phyloP scores from a whole-genome alignment of 2,329 filamentous ascomycete genomes.

The Penicillium digitatum region DNA sequence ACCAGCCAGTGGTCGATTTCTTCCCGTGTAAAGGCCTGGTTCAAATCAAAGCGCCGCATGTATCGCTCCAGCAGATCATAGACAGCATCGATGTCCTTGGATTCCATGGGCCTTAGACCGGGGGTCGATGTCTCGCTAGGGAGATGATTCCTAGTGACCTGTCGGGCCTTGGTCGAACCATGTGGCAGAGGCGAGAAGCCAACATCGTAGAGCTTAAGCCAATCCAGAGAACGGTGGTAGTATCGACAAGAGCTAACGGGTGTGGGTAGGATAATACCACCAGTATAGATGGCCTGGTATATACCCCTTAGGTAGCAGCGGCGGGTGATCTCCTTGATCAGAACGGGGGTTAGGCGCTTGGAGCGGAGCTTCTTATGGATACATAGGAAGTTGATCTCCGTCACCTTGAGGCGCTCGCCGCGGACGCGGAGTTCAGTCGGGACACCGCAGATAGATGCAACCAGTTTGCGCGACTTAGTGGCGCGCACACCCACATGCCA shows the following conservation, averaged over 20 bases:
- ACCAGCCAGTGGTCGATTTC: slow-evolving; percentile 88
- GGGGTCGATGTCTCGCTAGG: slow-evolving; percentile 68
- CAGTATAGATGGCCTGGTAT: slow-evolving; percentile 96
- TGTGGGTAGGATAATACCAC: slow-evolving; percentile 82
- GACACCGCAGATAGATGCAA: slow-evolving; percentile 93
- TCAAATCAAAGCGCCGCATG: slow-evolving; percentile 74
- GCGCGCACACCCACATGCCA: slow-evolving; percentile 96
- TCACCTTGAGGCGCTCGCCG: slow-evolving; percentile 67
- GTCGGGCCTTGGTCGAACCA: slow-evolving; percentile 77
- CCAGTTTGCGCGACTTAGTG: slow-evolving; percentile 75
- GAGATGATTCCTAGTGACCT: slow-evolving; percentile 80
- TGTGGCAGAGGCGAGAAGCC: slow-evolving; percentile 86
- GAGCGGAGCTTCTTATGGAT: slow-evolving; percentile 96
- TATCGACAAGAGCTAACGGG: slow-evolving; percentile 92
- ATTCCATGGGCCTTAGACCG: slow-evolving; percentile 75
- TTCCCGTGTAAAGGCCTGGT: slow-evolving; percentile 71
- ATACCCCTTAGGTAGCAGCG: slow-evolving; percentile 81
- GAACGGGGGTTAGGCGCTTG: slow-evolving; percentile 84
- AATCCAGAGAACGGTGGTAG: slow-evolving; percentile 89
- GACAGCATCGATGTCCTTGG: slow-evolving; percentile 72
- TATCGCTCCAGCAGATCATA: slow-evolving; percentile 72
- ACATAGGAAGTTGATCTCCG: slow-evolving; percentile 97
- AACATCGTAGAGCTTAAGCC: slow-evolving; percentile 92
- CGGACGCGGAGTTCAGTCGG: slow-evolving; percentile 80
- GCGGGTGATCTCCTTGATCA: slow-evolving; percentile 97